Percentiles rank a stretch among this genome's conserved stretches.
phyloP scores from a whole-genome alignment of 352 stramenopile genomes.

The Phytophthora uliginosa region DNA sequence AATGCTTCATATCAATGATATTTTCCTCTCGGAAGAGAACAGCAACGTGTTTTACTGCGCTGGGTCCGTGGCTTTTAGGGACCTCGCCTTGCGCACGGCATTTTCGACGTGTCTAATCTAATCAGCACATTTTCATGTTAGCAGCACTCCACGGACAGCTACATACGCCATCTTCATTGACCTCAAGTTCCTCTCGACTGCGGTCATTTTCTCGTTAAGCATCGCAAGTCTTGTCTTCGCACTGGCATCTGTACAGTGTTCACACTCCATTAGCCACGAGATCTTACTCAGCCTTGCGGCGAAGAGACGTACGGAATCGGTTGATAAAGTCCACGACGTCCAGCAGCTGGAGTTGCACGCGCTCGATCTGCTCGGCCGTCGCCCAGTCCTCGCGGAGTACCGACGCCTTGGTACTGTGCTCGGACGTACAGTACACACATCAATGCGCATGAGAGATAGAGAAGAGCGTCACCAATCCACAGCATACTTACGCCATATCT shows the following conservation, averaged over 20 bases:
- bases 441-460: not conserved
- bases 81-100: constrained; percentile 31
- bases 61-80: not conserved
- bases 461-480: not conserved
- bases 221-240: constrained; percentile 48
- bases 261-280: not conserved
- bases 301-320: constrained; percentile 53
- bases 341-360: constrained; percentile 61
- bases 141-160: not conserved
- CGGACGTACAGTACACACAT: not conserved
- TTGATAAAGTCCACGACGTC: constrained; percentile 75
- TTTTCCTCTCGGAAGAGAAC: not conserved
- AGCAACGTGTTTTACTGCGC: not conserved
- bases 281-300: not conserved
- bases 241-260: constrained; percentile 47
- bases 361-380: constrained; percentile 52
- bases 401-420: constrained; percentile 28
- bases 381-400: constrained; percentile 70
- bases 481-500: constrained; percentile 26
- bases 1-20: not conserved
- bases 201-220: constrained; percentile 55
- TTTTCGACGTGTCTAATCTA: constrained; percentile 57
- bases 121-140: not conserved
- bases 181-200: constrained; percentile 57
- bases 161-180: constrained; percentile 2